phyloP scores from a whole-genome alignment of 306 rosid species.

The Vigna mungo region DNA sequence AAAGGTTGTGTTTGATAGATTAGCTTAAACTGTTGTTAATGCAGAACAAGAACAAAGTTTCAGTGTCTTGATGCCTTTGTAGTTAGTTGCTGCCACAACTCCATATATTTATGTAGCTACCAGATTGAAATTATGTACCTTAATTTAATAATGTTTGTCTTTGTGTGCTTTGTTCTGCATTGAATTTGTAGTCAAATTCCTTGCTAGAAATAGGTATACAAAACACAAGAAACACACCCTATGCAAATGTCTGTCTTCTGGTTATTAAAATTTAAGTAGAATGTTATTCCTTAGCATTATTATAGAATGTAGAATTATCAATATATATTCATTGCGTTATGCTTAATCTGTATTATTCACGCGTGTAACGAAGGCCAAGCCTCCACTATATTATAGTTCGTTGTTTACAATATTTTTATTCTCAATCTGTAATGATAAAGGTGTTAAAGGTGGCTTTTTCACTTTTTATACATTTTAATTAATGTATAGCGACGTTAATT shows the following conservation, averaged over 20 bases:
- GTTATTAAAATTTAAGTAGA: background rate
- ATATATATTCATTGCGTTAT: too few relatives aligned
- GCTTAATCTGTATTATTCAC: too few relatives aligned
- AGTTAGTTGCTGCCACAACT: background rate
- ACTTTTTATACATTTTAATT: too few relatives aligned
- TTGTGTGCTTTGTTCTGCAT: slow-evolving; percentile 18
- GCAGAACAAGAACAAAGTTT: background rate
- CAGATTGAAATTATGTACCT: background rate
- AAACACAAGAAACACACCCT: background rate
- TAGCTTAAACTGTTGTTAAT: background rate
- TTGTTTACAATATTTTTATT: too few relatives aligned
- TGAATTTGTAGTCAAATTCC: slow-evolving; percentile 27
- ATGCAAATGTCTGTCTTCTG: slow-evolving; percentile 9
- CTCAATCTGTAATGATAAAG: too few relatives aligned
- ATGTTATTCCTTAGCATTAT: background rate
- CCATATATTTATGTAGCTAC: slow-evolving; percentile 5
- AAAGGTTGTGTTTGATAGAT: too few relatives aligned
- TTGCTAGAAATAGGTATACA: slow-evolving; percentile 11
- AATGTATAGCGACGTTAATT: too few relatives aligned
- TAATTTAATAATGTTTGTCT: slow-evolving; percentile 30
- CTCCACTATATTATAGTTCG: too few relatives aligned
- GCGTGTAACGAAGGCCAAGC: too few relatives aligned
- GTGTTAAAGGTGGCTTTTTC: too few relatives aligned
- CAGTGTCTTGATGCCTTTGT: background rate
- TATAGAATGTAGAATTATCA: too few relatives aligned